Conservation (phyloP, 2,329 filamentous ascomycete genomes). For the Venturia aucupariae region DNA sequence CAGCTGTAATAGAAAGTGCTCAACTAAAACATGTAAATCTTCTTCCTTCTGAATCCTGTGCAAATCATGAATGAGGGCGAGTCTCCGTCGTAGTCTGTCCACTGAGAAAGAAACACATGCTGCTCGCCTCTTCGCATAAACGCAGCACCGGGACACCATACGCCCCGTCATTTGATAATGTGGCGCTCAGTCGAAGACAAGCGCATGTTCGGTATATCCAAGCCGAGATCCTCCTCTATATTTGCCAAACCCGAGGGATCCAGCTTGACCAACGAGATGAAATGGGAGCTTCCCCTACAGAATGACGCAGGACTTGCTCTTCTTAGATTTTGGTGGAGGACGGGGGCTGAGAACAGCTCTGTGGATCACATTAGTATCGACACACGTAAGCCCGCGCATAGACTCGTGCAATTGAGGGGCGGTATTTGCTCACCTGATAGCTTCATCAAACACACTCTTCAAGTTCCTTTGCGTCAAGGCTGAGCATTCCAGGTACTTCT, state of each 20-base stretch:
- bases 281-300: constrained; percentile 19
- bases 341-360: constrained; percentile 34
- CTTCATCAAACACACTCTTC: constrained; percentile 98
- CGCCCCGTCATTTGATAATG: constrained; percentile 1
- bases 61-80: constrained; percentile 9
- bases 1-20: constrained; percentile 6
- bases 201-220: background rate
- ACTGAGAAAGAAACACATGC: background rate
- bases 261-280: background rate
- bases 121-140: background rate
- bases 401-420: background rate
- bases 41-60: constrained; percentile 6
- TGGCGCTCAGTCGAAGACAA: constrained; percentile 7
- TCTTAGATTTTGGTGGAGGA: constrained; percentile 22
- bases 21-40: constrained; percentile 9
- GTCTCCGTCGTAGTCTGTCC: background rate
- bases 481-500: constrained; percentile 97
- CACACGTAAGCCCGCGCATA: background rate
- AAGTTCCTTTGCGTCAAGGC: constrained; percentile 92
- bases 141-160: constrained; percentile 4
- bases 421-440: constrained; percentile 69
- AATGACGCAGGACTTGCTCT: constrained; percentile 24
- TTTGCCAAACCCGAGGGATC: constrained; percentile 4
- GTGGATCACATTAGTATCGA: background rate
- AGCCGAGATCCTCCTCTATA: constrained; percentile 4